These are phyloP conservation scores for Salix udensis DNA, from an alignment of 345 rosid genomes.

Conservation along the genomic window DNA sequence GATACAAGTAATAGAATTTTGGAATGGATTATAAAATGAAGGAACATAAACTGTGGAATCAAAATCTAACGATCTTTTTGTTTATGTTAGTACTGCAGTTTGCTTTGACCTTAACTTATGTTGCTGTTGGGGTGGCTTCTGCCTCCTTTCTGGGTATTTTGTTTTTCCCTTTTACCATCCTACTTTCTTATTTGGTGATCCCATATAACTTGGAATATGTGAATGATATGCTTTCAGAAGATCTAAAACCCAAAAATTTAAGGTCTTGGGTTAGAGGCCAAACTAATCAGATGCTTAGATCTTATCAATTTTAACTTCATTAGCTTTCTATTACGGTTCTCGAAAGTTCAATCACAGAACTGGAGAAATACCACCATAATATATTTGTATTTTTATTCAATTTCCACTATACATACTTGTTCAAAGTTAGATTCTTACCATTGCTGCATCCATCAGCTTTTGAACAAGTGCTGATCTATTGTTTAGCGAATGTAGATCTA, in stretches of 20 bases:
- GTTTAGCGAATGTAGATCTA: neutral
- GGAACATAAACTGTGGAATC: neutral
- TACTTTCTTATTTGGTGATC: neutral
- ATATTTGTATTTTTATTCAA: neutral
- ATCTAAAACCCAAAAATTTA: too few species aligned
- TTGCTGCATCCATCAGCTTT: neutral
- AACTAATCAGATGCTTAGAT: too few species aligned
- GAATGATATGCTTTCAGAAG: too few species aligned
- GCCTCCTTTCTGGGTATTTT: slow-evolving; percentile 29
- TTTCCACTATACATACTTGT: neutral
- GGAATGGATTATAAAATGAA: neutral
- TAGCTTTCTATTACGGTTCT: neutral
- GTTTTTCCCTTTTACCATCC: neutral
- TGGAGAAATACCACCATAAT: neutral
- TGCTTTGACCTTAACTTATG: slow-evolving; percentile 24
- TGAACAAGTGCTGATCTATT: neutral
- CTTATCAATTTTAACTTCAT: too few species aligned
- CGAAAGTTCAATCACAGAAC: neutral
- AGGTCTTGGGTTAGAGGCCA: neutral
- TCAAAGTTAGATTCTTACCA: neutral
- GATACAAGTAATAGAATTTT: neutral
- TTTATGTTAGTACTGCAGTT: slow-evolving; percentile 13
- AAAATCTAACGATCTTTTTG: neutral
- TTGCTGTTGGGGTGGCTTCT: slow-evolving; percentile 30
- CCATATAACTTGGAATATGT: neutral